These are phyloP conservation scores for Blumeria graminis DNA, from an alignment of 2,329 filamentous ascomycete species.

Conservation along the genomic window DNA sequence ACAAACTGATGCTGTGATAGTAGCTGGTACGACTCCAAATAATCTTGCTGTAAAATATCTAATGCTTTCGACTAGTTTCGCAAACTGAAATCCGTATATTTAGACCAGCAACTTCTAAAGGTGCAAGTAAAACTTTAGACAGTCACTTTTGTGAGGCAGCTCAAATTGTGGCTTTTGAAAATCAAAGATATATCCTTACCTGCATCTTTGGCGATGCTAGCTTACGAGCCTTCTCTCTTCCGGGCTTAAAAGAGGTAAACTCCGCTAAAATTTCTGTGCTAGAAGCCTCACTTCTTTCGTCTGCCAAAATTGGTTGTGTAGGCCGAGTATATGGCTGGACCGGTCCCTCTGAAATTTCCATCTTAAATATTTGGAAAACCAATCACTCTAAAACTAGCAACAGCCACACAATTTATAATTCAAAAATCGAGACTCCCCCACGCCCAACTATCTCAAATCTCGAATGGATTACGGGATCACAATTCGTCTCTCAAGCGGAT, in stretches of 20 bases:
- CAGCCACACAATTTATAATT: constrained; percentile 59
- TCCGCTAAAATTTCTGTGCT: constrained; percentile 41
- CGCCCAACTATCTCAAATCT: constrained; percentile 85
- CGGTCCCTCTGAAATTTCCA: constrained; percentile 61
- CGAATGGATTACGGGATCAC: constrained; percentile 90
- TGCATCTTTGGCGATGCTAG: constrained; percentile 66
- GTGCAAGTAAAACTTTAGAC: constrained; percentile 80
- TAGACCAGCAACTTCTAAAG: constrained; percentile 61
- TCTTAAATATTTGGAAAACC: constrained; percentile 67
- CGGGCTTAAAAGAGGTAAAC: constrained; percentile 64
- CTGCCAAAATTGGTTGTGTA: constrained; percentile 46
- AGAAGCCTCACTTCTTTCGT: constrained; percentile 46
- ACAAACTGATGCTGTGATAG: constrained; percentile 55
- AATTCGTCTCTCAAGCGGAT: constrained; percentile 67
- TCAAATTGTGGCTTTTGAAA: constrained; percentile 47
- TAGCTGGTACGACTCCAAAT: constrained; percentile 30
- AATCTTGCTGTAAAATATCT: background rate
- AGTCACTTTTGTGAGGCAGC: constrained; percentile 60
- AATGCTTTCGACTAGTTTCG: constrained; percentile 22
- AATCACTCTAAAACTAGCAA: constrained; percentile 36
- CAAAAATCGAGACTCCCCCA: constrained; percentile 45
- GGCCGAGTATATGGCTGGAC: constrained; percentile 77
- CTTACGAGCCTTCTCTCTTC: constrained; percentile 64
- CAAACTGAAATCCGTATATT: constrained; percentile 60
- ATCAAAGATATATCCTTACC: constrained; percentile 55